A percentile compares a stretch with the other conserved stretches of the same genome.
These are phyloP conservation scores for Colletotrichum cuscutae DNA, from an alignment of 2,329 filamentous ascomycete species.

Conservation along the genomic window DNA sequence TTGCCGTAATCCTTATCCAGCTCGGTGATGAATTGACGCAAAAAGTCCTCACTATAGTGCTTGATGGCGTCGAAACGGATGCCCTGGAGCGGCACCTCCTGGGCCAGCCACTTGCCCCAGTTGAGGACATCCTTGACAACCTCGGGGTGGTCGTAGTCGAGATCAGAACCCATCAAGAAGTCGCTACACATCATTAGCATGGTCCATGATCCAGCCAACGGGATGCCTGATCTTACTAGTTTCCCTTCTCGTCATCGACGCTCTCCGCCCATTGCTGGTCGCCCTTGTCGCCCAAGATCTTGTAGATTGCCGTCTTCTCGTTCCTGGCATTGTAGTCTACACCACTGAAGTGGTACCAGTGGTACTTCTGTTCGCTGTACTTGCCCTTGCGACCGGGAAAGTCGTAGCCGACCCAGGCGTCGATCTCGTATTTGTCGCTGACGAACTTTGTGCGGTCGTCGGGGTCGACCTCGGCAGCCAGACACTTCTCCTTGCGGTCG, in stretches of 20 bases:
- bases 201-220: constrained; percentile 61
- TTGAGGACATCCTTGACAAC: constrained; percentile 71
- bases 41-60: constrained; percentile 76
- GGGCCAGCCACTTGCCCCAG: constrained; percentile 76
- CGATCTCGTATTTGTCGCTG: constrained; percentile 70
- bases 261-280: constrained; percentile 73
- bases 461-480: constrained; percentile 71
- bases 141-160: constrained; percentile 73
- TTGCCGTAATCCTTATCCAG: constrained; percentile 58
- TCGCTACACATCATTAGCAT: constrained; percentile 67
- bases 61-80: constrained; percentile 79
- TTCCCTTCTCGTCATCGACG: constrained; percentile 68
- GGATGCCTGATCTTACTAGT: constrained; percentile 64
- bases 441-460: constrained; percentile 68
- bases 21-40: constrained; percentile 69
- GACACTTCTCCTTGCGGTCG: constrained; percentile 71
- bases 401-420: constrained; percentile 77
- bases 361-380: constrained; percentile 73
- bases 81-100: constrained; percentile 69
- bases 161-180: constrained; percentile 78
- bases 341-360: constrained; percentile 77
- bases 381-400: constrained; percentile 71
- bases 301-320: constrained; percentile 73
- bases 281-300: constrained; percentile 65
- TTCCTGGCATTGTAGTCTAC: constrained; percentile 73